phyloP scores from a whole-genome alignment of 2,329 filamentous ascomycete genomes.

The Nemania sp. region DNA sequence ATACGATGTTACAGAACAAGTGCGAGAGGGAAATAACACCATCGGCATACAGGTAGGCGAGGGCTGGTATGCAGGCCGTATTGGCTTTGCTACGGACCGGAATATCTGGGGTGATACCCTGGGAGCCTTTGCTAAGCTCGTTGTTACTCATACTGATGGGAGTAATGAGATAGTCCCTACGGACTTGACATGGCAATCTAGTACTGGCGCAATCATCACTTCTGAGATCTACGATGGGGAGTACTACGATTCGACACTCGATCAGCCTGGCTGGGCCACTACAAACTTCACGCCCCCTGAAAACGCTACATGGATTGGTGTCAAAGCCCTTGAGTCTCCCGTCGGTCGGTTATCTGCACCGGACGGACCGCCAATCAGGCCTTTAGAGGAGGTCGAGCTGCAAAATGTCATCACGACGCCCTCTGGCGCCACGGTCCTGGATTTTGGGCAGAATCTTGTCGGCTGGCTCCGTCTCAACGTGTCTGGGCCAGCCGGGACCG shows the following conservation, averaged over 20 bases:
- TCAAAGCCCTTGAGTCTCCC: constrained; percentile 30
- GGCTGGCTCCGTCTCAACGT: constrained; percentile 44
- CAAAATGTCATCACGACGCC: constrained; percentile 37
- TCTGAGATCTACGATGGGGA: constrained; percentile 40
- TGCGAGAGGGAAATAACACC: constrained; percentile 44
- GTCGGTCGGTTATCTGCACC: constrained; percentile 35
- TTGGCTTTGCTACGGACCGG: constrained; percentile 37
- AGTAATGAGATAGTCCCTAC: constrained; percentile 32
- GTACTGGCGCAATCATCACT: constrained; percentile 32
- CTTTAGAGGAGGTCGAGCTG: constrained; percentile 33
- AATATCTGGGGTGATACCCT: constrained; percentile 41
- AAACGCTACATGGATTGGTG: constrained; percentile 36
- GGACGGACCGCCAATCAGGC: constrained; percentile 40
- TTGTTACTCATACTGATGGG: constrained; percentile 29
- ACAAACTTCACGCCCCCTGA: constrained; percentile 39
- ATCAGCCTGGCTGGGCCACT: constrained; percentile 32
- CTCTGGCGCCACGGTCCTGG: constrained; percentile 51
- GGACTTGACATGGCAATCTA: constrained; percentile 38
- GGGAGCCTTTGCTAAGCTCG: constrained; percentile 38
- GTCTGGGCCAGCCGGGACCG: constrained; percentile 42
- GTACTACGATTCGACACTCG: constrained; percentile 36
- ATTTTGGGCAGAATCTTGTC: constrained; percentile 55
- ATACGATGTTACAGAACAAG: constrained; percentile 51
- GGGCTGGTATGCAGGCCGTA: constrained; percentile 54
- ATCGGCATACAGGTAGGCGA: constrained; percentile 53